Evolutionary conservation across 1,139 yeast species (phyloP), one percentile per base, ranked within the genome.

Genomic region (Suhomyces yuchorum): DNA sequence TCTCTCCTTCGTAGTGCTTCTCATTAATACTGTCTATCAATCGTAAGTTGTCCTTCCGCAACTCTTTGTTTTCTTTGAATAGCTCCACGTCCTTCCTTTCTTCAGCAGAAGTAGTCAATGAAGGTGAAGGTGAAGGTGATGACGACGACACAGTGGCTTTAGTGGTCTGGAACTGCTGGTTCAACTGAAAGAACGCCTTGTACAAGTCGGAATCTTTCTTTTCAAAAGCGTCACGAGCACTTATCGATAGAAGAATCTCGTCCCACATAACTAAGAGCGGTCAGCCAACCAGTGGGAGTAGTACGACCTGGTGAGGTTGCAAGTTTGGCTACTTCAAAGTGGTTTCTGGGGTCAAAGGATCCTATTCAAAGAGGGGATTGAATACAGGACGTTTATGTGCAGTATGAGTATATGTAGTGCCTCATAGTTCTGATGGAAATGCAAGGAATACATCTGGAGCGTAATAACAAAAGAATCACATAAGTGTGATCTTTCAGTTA

Each of bases 201-300:
- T 60, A 71, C 51, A 68, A 70, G 30, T 58, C 56, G 9, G 65
- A 55, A 49, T 73, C 74, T 40, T 59, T 55, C 54, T 67, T 58
- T 55, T 74, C 78, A 32, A 61, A 49, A 12, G 56, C 62, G 52
- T 75, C 78, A 44, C 78, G 59, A 19, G 54, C 44, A 17, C 54
- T 51, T 28, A 74, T 59, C 43, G 62, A 59, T 7, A 55, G 53
- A 6, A 67, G 55, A 3, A 68, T 61, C 24, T 63, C 66, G 11
- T 58, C 60, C 40, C 51, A 45, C 45, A 39, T 39, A 5, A 3
- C 34, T 2, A 30, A 8, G 12, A 14, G 34, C 11, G 9, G 9
- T 30, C 6, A 12, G n/a, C 6, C 6, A 11, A 8, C 18, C 8
- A 14, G 11, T 14, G 14, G 14, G 8, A 30, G 11, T 2, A 12